phyloP scores from a whole-genome alignment of 305 asterid species.

The Caryopteris hybrid region DNA sequence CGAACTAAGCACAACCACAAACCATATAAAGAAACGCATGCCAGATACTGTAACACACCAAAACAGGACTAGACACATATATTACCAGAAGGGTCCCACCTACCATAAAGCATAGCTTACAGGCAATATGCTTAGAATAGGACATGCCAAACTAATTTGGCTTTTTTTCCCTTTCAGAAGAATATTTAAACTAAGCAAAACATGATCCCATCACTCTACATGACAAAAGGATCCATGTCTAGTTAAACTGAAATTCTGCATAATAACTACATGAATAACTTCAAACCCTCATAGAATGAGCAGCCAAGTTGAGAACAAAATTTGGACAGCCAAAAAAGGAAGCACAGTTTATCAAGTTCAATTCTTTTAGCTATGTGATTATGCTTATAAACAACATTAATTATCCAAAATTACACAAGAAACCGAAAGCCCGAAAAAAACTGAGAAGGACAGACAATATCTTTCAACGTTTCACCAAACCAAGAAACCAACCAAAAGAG shows the following conservation, averaged over 20 bases:
- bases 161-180: not conserved
- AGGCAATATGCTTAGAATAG: not conserved
- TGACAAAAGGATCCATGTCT: not conserved
- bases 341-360: not conserved
- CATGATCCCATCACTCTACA: not conserved
- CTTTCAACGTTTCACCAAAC: not conserved
- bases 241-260: not conserved
- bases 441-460: not conserved
- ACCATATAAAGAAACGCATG: not conserved
- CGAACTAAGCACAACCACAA: not conserved
- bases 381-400: slow-evolving; percentile 4
- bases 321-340: not conserved
- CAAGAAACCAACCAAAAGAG: not conserved
- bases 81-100: not conserved
- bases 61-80: not conserved
- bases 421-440: not conserved
- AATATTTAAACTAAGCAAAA: slow-evolving; percentile 1
- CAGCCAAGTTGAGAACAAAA: not conserved
- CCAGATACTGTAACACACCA: not conserved
- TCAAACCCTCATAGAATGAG: not conserved
- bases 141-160: not conserved
- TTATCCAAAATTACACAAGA: not conserved
- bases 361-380: not conserved
- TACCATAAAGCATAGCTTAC: not conserved
- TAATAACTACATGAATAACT: not conserved